These are phyloP conservation scores for Tremella mesenterica DNA, from an alignment of 768 basidiomycete genomes.

Conservation along the genomic window DNA sequence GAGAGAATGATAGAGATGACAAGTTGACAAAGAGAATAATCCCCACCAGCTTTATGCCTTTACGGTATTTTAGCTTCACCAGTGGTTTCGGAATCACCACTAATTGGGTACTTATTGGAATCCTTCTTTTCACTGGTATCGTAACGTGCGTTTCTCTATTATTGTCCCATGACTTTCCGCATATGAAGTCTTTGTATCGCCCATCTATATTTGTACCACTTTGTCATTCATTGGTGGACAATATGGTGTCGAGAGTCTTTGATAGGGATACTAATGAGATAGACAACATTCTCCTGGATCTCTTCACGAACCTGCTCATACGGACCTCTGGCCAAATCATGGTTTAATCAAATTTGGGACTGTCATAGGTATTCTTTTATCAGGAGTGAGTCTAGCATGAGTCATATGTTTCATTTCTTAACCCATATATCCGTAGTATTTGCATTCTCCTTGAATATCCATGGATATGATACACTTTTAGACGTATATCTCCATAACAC, in stretches of 20 bases:
- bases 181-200: not conserved
- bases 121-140: conserved; percentile 37
- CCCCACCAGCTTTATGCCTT: conserved; percentile 37
- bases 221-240: not conserved
- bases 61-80: conserved; percentile 38
- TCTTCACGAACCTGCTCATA: conserved; percentile 32
- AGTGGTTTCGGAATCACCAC: conserved; percentile 33
- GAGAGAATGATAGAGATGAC: too few species aligned
- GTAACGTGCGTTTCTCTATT: conserved; percentile 17
- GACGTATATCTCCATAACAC: too few species aligned
- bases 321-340: conserved; percentile 35
- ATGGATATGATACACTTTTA: too few species aligned
- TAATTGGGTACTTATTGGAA: conserved; percentile 32
- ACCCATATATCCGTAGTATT: too few species aligned
- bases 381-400: conserved; percentile 19
- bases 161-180: not conserved
- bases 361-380: conserved; percentile 32
- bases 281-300: conserved; percentile 27
- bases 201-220: not conserved
- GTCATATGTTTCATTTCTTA: too few species aligned
- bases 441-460: too few species aligned
- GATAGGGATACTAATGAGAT: not conserved
- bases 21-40: conserved; percentile 14
- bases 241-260: not conserved
- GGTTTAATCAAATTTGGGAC: conserved; percentile 31